A percentile compares a stretch with the other conserved stretches of the same genome.
Evolutionary conservation across 2,329 filamentous ascomycete genomes (phyloP).

Genomic region (Paecilomyces variotii): DNA sequence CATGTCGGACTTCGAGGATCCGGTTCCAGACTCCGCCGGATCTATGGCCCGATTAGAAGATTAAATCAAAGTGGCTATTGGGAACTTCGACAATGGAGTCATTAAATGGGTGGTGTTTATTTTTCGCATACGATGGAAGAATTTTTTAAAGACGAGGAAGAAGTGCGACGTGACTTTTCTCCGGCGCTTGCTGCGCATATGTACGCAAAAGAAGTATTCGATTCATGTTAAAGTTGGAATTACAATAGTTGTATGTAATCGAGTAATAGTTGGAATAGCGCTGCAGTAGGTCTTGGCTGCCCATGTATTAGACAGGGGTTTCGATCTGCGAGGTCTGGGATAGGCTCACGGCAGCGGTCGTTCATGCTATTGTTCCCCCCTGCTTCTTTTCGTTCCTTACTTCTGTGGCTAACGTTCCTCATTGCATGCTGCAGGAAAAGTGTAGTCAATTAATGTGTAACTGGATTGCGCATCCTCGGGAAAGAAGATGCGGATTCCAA

Average conservation of each 20-base stretch:
- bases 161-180: not conserved
- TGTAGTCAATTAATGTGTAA: not conserved
- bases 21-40: not conserved
- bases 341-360: not conserved
- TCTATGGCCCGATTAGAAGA: not conserved
- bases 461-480: not conserved
- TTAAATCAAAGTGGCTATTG: not conserved
- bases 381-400: not conserved
- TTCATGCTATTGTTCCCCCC: not conserved
- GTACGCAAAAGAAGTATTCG: not conserved
- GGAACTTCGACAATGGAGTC: no score
- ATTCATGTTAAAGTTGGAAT: not conserved
- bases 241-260: not conserved
- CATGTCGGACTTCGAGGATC: not conserved
- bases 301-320: not conserved
- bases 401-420: not conserved
- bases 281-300: not conserved
- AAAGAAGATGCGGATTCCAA: not conserved
- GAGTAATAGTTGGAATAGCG: not conserved
- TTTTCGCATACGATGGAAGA: no score
- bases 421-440: not conserved
- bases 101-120: no score
- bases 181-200: not conserved
- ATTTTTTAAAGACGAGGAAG: no score
- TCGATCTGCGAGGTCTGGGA: not conserved